Percentiles rank a stretch among this genome's conserved stretches.
Conservation (phyloP, 2,329 filamentous ascomycete species). For the Phaeosphaeria sp. region DNA sequence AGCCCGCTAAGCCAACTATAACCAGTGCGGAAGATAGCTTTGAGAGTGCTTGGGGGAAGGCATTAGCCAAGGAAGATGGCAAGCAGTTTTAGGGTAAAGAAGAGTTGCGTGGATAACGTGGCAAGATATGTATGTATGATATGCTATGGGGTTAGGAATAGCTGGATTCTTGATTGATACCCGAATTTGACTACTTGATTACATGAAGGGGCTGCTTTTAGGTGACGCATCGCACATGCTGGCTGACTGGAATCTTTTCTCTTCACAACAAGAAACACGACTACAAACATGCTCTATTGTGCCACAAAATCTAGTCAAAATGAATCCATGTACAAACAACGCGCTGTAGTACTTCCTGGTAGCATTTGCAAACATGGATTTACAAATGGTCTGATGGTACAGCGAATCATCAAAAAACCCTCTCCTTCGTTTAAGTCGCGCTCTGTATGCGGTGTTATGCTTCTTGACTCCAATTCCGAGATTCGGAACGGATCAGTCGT, state of each 20-base stretch:
- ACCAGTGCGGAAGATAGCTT: constrained; percentile 62
- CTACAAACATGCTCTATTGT: too few relatives aligned
- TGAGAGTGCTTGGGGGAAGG: constrained; percentile 74
- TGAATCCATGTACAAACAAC: too few relatives aligned
- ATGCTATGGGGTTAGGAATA: neutral
- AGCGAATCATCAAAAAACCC: too few relatives aligned
- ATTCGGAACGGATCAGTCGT: constrained; percentile 22
- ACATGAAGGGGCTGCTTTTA: too few relatives aligned
- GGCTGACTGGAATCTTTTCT: too few relatives aligned
- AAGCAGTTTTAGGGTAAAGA: constrained; percentile 16
- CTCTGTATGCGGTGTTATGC: neutral
- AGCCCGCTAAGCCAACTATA: constrained; percentile 22
- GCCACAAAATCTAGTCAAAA: too few relatives aligned
- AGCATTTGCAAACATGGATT: too few relatives aligned
- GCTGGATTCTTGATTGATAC: constrained; percentile 20
- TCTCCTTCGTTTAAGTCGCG: too few relatives aligned
- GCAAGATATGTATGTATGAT: constrained; percentile 7
- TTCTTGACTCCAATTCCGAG: constrained; percentile 2
- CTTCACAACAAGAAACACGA: too few relatives aligned
- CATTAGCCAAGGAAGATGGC: constrained; percentile 56
- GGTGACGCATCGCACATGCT: neutral
- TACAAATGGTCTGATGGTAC: too few relatives aligned
- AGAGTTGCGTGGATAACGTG: neutral
- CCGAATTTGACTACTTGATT: constrained; percentile 22
- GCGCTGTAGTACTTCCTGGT: too few relatives aligned